These are phyloP conservation scores for Fragilariopsis cylindrus DNA, from an alignment of 108 stramenopile species.

Conservation along the genomic window DNA sequence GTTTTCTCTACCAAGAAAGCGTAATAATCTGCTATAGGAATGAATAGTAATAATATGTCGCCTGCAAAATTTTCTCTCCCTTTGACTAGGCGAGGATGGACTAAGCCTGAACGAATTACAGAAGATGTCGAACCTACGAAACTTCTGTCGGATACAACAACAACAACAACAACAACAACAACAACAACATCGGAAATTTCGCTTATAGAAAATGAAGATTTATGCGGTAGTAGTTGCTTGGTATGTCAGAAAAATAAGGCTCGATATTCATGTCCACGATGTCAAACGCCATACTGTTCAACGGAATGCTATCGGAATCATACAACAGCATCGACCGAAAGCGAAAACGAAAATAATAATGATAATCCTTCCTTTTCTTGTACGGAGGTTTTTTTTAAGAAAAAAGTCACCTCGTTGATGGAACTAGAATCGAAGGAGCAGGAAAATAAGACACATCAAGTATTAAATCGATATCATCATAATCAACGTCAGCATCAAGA, in stretches of 20 bases:
- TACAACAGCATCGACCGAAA: not conserved
- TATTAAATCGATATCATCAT: conserved; percentile 35
- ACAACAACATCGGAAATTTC: not conserved
- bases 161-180: not conserved
- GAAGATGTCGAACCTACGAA: conserved; percentile 23
- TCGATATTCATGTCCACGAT: conserved; percentile 53
- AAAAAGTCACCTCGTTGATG: conserved; percentile 34
- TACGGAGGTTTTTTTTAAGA: conserved; percentile 50
- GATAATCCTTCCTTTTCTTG: conserved; percentile 11
- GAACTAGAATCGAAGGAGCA: conserved; percentile 37
- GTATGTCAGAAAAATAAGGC: conserved; percentile 39
- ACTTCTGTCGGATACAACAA: not conserved
- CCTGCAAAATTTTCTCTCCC: not conserved
- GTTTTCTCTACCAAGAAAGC: not conserved
- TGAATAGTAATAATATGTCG: too few relatives aligned
- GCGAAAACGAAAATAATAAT: not conserved
- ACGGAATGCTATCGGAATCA: conserved; percentile 46
- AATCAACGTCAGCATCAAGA: not conserved
- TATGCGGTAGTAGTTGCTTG: not conserved
- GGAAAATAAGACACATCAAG: conserved; percentile 20
- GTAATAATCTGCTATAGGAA: not conserved
- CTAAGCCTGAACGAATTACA: conserved; percentile 13
- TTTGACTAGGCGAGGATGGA: conserved; percentile 20
- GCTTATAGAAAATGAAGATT: not conserved
- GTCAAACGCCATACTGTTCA: conserved; percentile 52